phyloP scores from a whole-genome alignment of 768 basidiomycete species.

The Mycena rebaudengoi region DNA sequence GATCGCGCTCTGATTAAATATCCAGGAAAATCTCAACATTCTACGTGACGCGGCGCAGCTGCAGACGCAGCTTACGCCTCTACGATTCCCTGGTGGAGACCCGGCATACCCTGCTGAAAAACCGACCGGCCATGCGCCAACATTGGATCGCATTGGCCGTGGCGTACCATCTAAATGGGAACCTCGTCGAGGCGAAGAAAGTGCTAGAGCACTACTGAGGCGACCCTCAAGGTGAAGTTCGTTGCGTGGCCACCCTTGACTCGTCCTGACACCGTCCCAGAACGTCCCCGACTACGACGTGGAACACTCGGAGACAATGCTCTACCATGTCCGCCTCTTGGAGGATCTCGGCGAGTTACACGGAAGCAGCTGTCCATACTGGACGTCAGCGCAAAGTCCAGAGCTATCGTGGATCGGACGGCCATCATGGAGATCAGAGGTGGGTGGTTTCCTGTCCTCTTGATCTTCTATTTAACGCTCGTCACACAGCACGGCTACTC shows the following conservation, averaged over 20 bases:
- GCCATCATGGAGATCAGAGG: slow-evolving; percentile 76
- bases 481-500: slow-evolving; percentile 90
- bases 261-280: slow-evolving; percentile 44
- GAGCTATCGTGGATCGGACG: slow-evolving; percentile 75
- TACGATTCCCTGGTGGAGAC: slow-evolving; percentile 84
- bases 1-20: background rate
- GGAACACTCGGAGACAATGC: slow-evolving; percentile 83
- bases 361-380: slow-evolving; percentile 69
- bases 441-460: slow-evolving; percentile 35
- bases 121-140: slow-evolving; percentile 84
- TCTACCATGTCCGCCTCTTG: slow-evolving; percentile 79
- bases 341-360: slow-evolving; percentile 75
- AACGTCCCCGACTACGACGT: slow-evolving; percentile 81
- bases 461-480: slow-evolving; percentile 6
- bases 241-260: background rate
- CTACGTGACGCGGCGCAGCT: slow-evolving; percentile 90
- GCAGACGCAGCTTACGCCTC: slow-evolving; percentile 85
- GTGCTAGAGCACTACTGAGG: slow-evolving; percentile 78
- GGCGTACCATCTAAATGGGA: slow-evolving; percentile 86
- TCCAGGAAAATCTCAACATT: slow-evolving; percentile 94
- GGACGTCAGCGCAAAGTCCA: slow-evolving; percentile 69
- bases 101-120: slow-evolving; percentile 78
- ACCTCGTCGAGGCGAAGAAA: slow-evolving; percentile 72
- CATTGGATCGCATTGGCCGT: slow-evolving; percentile 93
- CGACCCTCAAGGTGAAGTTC: slow-evolving; percentile 71